Conservation (phyloP, 768 basidiomycete genomes). For the Lentinus tigrinus region DNA sequence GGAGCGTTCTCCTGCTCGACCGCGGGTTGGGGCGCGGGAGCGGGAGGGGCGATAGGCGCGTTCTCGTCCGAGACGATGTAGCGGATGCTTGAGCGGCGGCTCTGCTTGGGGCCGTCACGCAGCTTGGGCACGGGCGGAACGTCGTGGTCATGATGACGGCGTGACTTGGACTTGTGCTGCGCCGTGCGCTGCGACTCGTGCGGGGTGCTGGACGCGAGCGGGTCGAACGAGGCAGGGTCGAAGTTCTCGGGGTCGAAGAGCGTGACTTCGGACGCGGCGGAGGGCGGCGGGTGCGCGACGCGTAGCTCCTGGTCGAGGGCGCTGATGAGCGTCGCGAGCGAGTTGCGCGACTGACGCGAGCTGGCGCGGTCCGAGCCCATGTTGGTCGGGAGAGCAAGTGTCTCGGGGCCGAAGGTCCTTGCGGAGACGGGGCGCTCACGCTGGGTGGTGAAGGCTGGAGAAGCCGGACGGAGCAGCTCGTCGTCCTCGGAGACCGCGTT, state of each 20-base stretch:
- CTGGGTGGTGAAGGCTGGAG: constrained; percentile 6
- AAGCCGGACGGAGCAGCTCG: constrained; percentile 25
- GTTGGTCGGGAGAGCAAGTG: constrained; percentile 47
- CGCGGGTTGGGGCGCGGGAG: constrained; percentile 2
- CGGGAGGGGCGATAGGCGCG: constrained; percentile 21
- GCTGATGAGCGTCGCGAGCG: constrained; percentile 42
- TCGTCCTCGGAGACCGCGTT: constrained; percentile 43
- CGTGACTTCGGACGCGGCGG: constrained; percentile 61
- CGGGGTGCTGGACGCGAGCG: constrained; percentile 64
- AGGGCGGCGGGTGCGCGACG: constrained; percentile 36
- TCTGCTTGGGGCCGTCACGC: constrained; percentile 17
- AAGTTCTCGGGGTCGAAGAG: constrained; percentile 48
- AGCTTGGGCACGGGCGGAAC: constrained; percentile 25
- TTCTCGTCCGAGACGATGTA: constrained; percentile 63
- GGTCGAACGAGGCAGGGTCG: constrained; percentile 1
- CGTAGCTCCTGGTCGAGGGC: constrained; percentile 31
- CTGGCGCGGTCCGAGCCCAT: constrained; percentile 49
- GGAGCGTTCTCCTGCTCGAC: constrained; percentile 1
- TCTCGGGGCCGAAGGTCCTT: constrained; percentile 29
- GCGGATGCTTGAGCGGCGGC: constrained; percentile 58
- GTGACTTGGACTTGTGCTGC: constrained; percentile 23
- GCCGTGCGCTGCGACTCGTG: constrained; percentile 40
- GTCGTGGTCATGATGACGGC: background rate
- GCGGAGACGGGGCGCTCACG: constrained; percentile 11
- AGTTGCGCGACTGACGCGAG: constrained; percentile 57